Conservation (phyloP, 495 filamentous ascomycete genomes). For the Penicillium manginii region DNA sequence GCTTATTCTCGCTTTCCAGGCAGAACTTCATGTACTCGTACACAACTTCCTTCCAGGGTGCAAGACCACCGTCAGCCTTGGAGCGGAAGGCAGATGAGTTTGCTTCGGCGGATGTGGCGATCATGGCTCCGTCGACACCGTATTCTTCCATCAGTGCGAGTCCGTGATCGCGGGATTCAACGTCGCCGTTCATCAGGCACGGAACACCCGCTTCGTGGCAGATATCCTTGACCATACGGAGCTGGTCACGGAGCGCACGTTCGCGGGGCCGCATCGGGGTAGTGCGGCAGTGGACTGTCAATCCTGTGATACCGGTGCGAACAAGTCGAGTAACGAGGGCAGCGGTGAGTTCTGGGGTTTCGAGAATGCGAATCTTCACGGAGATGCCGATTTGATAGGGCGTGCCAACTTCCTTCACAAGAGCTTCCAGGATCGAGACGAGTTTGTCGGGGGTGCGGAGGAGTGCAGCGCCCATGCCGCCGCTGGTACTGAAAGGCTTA, state of each 20-base stretch:
- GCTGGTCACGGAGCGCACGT: slow-evolving; percentile 80
- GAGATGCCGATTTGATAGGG: slow-evolving; percentile 85
- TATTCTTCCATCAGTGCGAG: slow-evolving; percentile 69
- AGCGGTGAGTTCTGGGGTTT: slow-evolving; percentile 72
- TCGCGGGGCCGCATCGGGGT: slow-evolving; percentile 93
- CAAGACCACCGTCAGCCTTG: slow-evolving; percentile 63
- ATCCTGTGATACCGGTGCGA: slow-evolving; percentile 82
- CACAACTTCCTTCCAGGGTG: slow-evolving; percentile 75
- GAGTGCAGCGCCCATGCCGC: slow-evolving; percentile 94
- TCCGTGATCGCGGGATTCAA: slow-evolving; percentile 69
- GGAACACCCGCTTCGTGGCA: slow-evolving; percentile 84
- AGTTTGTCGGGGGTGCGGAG: slow-evolving; percentile 82
- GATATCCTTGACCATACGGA: slow-evolving; percentile 75
- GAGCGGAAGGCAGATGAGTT: slow-evolving; percentile 84
- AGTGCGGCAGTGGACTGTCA: slow-evolving; percentile 95
- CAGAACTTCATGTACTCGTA: slow-evolving; percentile 70
- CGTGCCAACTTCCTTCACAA: slow-evolving; percentile 76
- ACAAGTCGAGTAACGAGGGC: slow-evolving; percentile 73
- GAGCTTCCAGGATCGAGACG: slow-evolving; percentile 74
- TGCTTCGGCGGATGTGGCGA: slow-evolving; percentile 85
- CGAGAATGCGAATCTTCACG: slow-evolving; percentile 91
- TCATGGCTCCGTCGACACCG: slow-evolving; percentile 93
- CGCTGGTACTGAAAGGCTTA: slow-evolving; percentile 88
- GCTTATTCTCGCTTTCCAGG: slow-evolving; percentile 79
- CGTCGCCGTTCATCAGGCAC: slow-evolving; percentile 94